Evolutionary conservation across 345 rosid genomes (phyloP), one percentile per base, ranked within the genome.

Genomic region (Salix udensis): DNA sequence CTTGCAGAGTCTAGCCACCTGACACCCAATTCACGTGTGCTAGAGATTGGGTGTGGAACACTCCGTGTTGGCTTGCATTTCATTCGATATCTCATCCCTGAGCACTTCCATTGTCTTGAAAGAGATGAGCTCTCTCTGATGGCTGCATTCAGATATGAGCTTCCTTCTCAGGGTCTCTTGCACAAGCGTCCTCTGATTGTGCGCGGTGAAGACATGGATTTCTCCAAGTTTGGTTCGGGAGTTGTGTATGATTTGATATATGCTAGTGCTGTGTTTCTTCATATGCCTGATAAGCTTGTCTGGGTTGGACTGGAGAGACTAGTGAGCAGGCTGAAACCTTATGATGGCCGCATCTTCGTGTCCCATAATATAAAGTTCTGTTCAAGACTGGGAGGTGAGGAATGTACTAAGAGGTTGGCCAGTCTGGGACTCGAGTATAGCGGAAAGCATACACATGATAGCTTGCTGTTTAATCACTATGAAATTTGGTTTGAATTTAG

Each of bases 181-280:
- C 83, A 85, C 62, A 96, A 94, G 77, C 92, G 97, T 1, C 99
- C 99, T 30, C 67, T 88, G 68, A 90, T 96, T 74, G 90, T 94
- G 55, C 84, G 82, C 71, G 99, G 99, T 0, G 93, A 96, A 67
- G 97, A 91, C 80, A 96, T 96, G 99, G 94, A 94, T 78, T 92
- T 94, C 76, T 77, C 88, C 55, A 87, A 83, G 86, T 92, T 94
- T 76, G 96, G 97, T 71, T 80, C 91, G 0, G 85, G 71, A 26
- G 79, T 80, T 28, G 71, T 72, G n/a, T 96, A 96, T 64, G 95
- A 94, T 84, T 79, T 96, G 82, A 90, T 94, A 76, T 94, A 96
- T 77, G 95, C 99, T 12, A 96, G 98, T 85, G 97, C 98, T 4
- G 99, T 94, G 77, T 96, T 96, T 66, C 95, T 96, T 74, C 99